These are phyloP conservation scores for Phytophthora citricola DNA, from an alignment of 352 stramenopile genomes.

Conservation along the genomic window DNA sequence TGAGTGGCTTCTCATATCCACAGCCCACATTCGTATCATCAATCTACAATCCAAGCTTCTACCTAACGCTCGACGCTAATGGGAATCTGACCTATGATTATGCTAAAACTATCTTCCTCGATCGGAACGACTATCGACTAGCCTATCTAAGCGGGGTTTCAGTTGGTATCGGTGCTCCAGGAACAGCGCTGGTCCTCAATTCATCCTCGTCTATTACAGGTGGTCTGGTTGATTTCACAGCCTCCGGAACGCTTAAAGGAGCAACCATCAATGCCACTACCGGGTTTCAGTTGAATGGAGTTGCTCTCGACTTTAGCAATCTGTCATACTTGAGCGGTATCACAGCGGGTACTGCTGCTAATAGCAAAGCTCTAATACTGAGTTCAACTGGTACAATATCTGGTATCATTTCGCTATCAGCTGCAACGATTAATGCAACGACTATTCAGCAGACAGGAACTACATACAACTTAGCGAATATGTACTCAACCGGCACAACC, in stretches of 20 bases:
- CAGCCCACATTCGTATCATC: conserved; percentile 12
- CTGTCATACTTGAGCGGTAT: background rate
- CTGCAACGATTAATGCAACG: too few species aligned
- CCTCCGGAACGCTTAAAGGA: background rate
- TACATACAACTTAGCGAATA: too few species aligned
- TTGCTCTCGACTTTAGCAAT: background rate
- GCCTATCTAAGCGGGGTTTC: conserved; percentile 10
- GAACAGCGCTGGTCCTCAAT: conserved; percentile 5
- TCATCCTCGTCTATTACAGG: conserved; percentile 4
- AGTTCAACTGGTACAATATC: too few species aligned
- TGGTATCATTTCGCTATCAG: too few species aligned
- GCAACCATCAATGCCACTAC: background rate
- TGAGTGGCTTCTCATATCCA: conserved; percentile 28
- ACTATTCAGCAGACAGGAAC: too few species aligned
- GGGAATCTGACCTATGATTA: conserved; percentile 27
- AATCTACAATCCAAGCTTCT: conserved; percentile 31
- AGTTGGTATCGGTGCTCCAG: conserved; percentile 1
- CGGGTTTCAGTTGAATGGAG: background rate
- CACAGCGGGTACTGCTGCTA: background rate
- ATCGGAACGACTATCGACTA: conserved; percentile 27
- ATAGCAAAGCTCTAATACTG: too few species aligned
- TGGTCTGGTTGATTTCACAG: background rate
- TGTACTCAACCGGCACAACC: too few species aligned
- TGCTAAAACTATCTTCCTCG: conserved; percentile 22
- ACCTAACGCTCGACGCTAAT: conserved; percentile 13